phyloP scores from a whole-genome alignment of 495 filamentous ascomycete species.

The Penicillium bialowiezense region DNA sequence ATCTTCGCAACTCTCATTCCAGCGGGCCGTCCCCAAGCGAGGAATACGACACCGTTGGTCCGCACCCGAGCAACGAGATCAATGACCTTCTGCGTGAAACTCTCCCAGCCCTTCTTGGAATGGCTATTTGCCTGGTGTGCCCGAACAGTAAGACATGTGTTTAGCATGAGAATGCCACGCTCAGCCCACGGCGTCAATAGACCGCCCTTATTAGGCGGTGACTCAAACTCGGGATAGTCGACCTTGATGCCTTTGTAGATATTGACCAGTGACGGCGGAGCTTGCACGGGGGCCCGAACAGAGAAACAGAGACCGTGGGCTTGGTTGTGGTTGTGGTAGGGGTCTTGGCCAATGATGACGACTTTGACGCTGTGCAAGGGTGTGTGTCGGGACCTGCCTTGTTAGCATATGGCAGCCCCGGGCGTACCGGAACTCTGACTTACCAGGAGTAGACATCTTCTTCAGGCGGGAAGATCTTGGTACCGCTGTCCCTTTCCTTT shows the following conservation, averaged over 20 bases:
- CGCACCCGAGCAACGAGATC: conserved; percentile 76
- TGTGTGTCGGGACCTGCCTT: conserved; percentile 77
- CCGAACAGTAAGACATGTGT: conserved; percentile 88
- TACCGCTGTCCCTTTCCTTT: conserved; percentile 66
- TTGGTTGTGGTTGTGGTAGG: conserved; percentile 94
- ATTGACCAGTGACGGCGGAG: conserved; percentile 84
- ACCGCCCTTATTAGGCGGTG: conserved; percentile 73
- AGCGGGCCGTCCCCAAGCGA: conserved; percentile 88
- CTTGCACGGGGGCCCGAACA: conserved; percentile 81
- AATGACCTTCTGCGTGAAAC: conserved; percentile 85
- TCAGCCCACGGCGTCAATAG: conserved; percentile 91
- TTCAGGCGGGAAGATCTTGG: conserved; percentile 78
- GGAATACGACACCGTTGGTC: conserved; percentile 80
- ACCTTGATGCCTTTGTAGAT: conserved; percentile 84
- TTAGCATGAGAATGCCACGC: conserved; percentile 84
- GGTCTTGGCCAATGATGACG: conserved; percentile 93
- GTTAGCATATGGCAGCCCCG: conserved; percentile 4
- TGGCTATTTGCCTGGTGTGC: conserved; percentile 85
- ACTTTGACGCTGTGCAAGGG: conserved; percentile 82
- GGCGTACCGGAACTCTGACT: neutral
- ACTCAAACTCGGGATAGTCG: conserved; percentile 77
- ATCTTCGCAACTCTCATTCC: conserved; percentile 69
- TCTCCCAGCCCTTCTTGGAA: conserved; percentile 82
- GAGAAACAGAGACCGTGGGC: conserved; percentile 95
- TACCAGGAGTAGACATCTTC: conserved; percentile 96